Conservation (phyloP, 129 eudicot species). For the Pseudognaphalium luteoalbum region DNA sequence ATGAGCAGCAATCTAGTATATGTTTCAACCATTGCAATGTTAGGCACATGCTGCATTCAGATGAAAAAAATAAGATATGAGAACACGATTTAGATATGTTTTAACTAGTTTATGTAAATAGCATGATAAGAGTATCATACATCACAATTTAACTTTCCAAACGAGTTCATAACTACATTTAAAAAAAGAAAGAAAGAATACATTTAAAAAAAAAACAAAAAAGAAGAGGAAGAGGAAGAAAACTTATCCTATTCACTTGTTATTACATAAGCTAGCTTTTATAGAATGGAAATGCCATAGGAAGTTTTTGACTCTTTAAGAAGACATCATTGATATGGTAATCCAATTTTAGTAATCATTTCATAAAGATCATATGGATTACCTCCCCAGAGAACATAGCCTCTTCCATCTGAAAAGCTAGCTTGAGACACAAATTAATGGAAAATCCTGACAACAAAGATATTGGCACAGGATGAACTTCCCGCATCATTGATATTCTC, state of each 20-base stretch:
- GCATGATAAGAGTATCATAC: slow-evolving; percentile 16
- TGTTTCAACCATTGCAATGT: slow-evolving; percentile 95
- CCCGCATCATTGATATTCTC: slow-evolving; percentile 79
- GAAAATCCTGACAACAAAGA: slow-evolving; percentile 87
- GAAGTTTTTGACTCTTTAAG: neutral
- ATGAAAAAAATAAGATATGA: slow-evolving; percentile 16
- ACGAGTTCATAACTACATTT: neutral
- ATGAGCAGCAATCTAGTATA: slow-evolving; percentile 83
- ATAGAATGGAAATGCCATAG: neutral
- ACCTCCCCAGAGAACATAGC: slow-evolving; percentile 94
- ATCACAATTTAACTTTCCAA: neutral
- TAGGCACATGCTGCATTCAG: slow-evolving; percentile 77
- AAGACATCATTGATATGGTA: neutral
- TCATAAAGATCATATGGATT: slow-evolving; percentile 8
- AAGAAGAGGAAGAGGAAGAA: neutral
- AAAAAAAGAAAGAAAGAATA: neutral
- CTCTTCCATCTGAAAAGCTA: slow-evolving; percentile 91
- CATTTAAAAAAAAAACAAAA: neutral
- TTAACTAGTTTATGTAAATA: slow-evolving; percentile 8
- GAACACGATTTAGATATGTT: slow-evolving; percentile 14
- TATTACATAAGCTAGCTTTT: slow-evolving; percentile 8
- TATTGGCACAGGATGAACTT: slow-evolving; percentile 85
- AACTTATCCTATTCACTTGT: slow-evolving; percentile 7
- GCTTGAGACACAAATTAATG: slow-evolving; percentile 70
- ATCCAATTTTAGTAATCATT: too few species aligned